Evolutionary conservation across 2,329 filamentous ascomycete genomes (phyloP), one percentile per base, ranked within the genome.

Genomic region (Calonectria honghensis): DNA sequence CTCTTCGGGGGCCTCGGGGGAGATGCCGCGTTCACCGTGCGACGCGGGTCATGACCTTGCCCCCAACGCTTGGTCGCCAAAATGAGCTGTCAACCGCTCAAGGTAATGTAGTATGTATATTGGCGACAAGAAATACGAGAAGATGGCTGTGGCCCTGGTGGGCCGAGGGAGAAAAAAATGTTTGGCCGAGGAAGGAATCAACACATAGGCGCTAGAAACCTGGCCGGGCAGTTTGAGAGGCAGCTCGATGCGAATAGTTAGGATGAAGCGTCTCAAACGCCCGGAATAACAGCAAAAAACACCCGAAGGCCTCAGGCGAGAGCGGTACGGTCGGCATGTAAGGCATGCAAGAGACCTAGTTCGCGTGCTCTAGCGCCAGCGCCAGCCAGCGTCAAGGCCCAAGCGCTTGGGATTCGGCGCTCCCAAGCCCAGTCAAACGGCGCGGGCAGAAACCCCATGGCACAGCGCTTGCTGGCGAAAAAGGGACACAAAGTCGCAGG

Each of bases 401-500:
- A 59, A 67, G 72, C 72, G 68, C 73, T 74, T 69, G 68, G 66
- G 37, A 37, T 67, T 68, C 66, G 35, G 39, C 31, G 2, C 59
- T 67, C 61, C 64, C 45, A 68, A 70, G 73, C 41, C 79, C 79
- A 81, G 75, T 81, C 76, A 78, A 73, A 63, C 75, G 69, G 63
- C 77, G 72, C 74, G 32, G 14, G 61, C 72, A 72, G 65, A 73
- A 68, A 64, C 50, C 24, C 27, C 27, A 67, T 75, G 73, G 75
- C 72, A 73, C 79, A 78, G 79, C 79, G 78, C 79, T 80, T 80
- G 77, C 48, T 50, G 48, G 61, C 66, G 9, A 48, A 24, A 24
- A 24, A 24, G 31, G 32, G 70, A 71, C 61, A 51, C 72, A 71
- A 71, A 72, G 73, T 75, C 45, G 31, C 72, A 75, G 54, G 66